A percentile compares a stretch with the other conserved stretches of the same genome.
phyloP scores from a whole-genome alignment of 179 eudicot species.

The Carnegiea gigantea region DNA sequence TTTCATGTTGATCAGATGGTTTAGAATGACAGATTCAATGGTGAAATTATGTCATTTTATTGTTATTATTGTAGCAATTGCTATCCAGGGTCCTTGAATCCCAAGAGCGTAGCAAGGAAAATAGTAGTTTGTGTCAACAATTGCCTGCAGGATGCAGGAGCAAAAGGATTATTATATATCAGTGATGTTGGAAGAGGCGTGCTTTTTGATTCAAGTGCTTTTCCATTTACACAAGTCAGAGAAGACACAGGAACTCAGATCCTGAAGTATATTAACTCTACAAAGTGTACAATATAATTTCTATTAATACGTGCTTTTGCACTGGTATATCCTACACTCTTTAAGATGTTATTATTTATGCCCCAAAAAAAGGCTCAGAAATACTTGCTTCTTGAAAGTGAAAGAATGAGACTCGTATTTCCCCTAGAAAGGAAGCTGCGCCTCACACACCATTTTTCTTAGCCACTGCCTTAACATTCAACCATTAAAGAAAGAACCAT shows the following conservation, averaged over 20 bases:
- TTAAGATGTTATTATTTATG: too few relatives aligned
- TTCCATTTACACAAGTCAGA: background rate
- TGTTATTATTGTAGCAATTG: slow-evolving; percentile 41
- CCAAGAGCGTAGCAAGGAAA: slow-evolving; percentile 50
- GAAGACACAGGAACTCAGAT: slow-evolving; percentile 19
- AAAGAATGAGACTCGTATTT: too few relatives aligned
- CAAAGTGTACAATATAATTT: slow-evolving; percentile 28
- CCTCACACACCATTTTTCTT: too few relatives aligned
- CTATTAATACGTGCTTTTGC: background rate
- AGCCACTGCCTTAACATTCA: too few relatives aligned
- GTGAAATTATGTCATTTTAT: background rate
- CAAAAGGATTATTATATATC: slow-evolving; percentile 40
- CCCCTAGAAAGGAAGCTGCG: too few relatives aligned
- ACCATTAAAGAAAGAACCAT: too few relatives aligned
- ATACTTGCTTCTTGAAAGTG: too few relatives aligned
- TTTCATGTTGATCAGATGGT: background rate
- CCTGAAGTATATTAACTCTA: slow-evolving; percentile 42
- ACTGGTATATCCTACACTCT: too few relatives aligned
- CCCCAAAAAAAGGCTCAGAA: too few relatives aligned
- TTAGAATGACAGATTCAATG: background rate
- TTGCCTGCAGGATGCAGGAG: slow-evolving; percentile 45
- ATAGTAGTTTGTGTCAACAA: slow-evolving; percentile 49
- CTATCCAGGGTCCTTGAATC: slow-evolving; percentile 6
- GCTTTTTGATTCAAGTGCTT: slow-evolving; percentile 42
- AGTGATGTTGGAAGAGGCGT: slow-evolving; percentile 34